These are phyloP conservation scores for Phytophthora europaea DNA, from an alignment of 352 stramenopile genomes.

Conservation along the genomic window DNA sequence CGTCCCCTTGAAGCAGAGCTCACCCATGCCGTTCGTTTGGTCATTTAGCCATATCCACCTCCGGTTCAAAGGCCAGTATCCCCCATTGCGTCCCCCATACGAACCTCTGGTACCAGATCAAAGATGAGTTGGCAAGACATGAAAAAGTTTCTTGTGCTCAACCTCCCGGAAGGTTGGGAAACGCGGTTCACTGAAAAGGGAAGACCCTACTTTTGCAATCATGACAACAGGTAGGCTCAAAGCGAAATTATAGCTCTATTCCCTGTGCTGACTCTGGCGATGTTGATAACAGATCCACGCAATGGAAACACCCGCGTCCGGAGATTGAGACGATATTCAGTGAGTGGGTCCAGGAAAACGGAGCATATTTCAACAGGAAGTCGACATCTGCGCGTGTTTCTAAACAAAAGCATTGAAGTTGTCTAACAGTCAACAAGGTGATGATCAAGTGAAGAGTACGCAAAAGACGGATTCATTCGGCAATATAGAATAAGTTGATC, in stretches of 20 bases:
- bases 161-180: slow-evolving; percentile 84
- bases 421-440: too few species aligned
- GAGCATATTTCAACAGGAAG: slow-evolving; percentile 53
- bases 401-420: slow-evolving; percentile 18
- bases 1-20: neutral
- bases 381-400: slow-evolving; percentile 22
- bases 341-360: slow-evolving; percentile 83
- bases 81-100: slow-evolving; percentile 42
- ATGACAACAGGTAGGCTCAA: slow-evolving; percentile 62
- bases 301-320: slow-evolving; percentile 85
- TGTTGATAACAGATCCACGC: slow-evolving; percentile 63
- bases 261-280: neutral
- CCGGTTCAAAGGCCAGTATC: slow-evolving; percentile 21
- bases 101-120: slow-evolving; percentile 15
- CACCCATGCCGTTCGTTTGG: neutral
- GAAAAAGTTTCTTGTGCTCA: slow-evolving; percentile 74
- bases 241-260: neutral
- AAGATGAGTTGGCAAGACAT: slow-evolving; percentile 85
- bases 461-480: slow-evolving; percentile 26
- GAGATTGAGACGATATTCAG: slow-evolving; percentile 82
- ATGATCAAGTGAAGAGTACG: neutral
- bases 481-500: slow-evolving; percentile 18
- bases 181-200: slow-evolving; percentile 85
- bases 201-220: slow-evolving; percentile 87
- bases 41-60: slow-evolving; percentile 31